Base-by-base conservation (phyloP, 2,329 filamentous ascomycete species). In the Aspergillus tamarii region DNA sequence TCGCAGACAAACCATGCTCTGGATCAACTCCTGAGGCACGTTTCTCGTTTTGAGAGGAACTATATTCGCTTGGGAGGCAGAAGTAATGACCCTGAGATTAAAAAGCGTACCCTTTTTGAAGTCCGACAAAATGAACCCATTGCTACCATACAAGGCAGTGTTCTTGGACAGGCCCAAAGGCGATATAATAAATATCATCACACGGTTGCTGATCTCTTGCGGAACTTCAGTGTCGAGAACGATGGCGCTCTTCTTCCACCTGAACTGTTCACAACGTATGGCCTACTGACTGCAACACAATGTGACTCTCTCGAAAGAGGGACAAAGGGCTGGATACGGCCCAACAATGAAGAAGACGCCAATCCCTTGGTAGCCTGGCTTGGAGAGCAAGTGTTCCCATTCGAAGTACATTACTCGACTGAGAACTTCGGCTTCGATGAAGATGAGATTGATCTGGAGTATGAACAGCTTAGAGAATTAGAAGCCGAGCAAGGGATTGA, bases 1-100 rank as follows among this genome's bases (percentile, higher is more conserved):
- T 93, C 92, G 9, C 93, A 97, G 70, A 97, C 93, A 0, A 97
- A 97, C 64, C 93, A 97, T 76, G 93, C 93, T 0, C 80, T 97
- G 0, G 93, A 97, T 69, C 93, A 97, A 73, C 82, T 97, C 0
- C 81, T 97, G 0, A 79, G 81, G 1, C 87, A 89, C 60, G 83
- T 93, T 19, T 81, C 87, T 1, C 73, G 80, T 7, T 90, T 90
- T 68, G 88, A 90, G 69, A 76, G 79, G 0, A 84, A 87, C 1
- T 88, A 93, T 62, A 79, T 90, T 56, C 85, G 89, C 10, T 78
- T 92, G 11, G 93, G 93, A 48, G 88, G 89, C 2, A 85, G 91
- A 34, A 91, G 90, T 21, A 85, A 87, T 58, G 89, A 91, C 64
- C 78, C 82, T 0, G 83, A 84, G 0, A 89, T 96, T 67, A 87